Base-by-base conservation (phyloP, 2,329 filamentous ascomycete species). In the Tolypocladium amazonense region DNA sequence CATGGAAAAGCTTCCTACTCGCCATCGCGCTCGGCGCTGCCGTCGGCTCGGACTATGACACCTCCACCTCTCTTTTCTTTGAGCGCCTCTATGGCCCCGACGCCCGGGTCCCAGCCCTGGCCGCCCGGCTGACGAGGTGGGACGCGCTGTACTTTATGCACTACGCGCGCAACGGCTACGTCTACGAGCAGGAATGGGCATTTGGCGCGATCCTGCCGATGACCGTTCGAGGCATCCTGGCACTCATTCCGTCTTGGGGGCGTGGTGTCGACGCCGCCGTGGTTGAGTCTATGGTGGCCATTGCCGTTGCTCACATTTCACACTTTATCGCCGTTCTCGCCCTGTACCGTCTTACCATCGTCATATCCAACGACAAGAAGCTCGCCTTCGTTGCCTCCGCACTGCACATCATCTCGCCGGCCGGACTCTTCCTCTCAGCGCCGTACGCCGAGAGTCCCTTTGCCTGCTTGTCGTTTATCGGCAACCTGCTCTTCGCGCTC, bases 171-270 rank as follows among this genome's bases (percentile, higher is more conserved):
- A 77, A 82, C 14, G 88, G 88, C 39, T 86, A 90, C 65, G 59
- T 86, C 14, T 88, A 85, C 70, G 90, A 95, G 75, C 90, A 94
- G 74, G 88, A 93, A 73, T 94, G 89, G 89, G 90, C 90, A 0
- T 94, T 92, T 74, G 87, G 87, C 43, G 64, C 68, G 60, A 75
- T 73, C 61, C 64, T 85, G 54, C 80, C 82, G 1, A 64, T 70
- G 11, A 64, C 74, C 45, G 76, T 82, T 27, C 70, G 74, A 12
- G 64, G 63, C 43, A 25, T 80, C 14, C 61, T 70, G 11, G 64
- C 65, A 71, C 67, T 57, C 20, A 61, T 75, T 30, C 62, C 64
- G 47, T 63, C 57, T 14, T 45, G 71, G 55, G 71, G 69, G 33
- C 35, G 71, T 11, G 35, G 27, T 33, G 38, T 58, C 12, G 55